Conservation (phyloP, 345 rosid genomes). For the Brassica incana region DNA sequence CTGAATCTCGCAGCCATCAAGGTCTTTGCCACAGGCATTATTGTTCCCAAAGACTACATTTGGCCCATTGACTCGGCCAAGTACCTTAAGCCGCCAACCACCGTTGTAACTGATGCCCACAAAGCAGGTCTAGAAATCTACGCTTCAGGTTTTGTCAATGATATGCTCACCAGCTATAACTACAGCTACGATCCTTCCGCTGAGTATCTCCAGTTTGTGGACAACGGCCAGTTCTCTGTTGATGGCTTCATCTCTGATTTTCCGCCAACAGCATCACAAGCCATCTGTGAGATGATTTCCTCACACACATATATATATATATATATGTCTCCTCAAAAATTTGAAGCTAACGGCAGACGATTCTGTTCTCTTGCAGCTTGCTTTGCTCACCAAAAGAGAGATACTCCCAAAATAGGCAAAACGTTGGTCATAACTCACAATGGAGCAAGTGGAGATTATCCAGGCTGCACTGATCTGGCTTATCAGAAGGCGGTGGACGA, state of each 20-base stretch:
- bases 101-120: constrained; percentile 79
- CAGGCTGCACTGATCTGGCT: constrained; percentile 83
- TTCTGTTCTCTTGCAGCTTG: constrained; percentile 55
- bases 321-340: not conserved
- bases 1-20: constrained; percentile 57
- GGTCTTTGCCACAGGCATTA: constrained; percentile 68
- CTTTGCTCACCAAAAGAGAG: constrained; percentile 42
- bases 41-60: constrained; percentile 78
- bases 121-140: constrained; percentile 66
- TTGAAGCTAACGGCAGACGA: constrained; percentile 6
- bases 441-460: constrained; percentile 84
- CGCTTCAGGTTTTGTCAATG: constrained; percentile 83
- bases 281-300: constrained; percentile 54
- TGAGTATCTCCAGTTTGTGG: constrained; percentile 70
- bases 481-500: constrained; percentile 74
- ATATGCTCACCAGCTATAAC: constrained; percentile 48
- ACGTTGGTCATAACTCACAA: constrained; percentile 67
- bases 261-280: constrained; percentile 71
- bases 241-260: constrained; percentile 88
- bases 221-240: constrained; percentile 58
- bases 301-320: not conserved
- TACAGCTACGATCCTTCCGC: constrained; percentile 69
- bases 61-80: constrained; percentile 53
- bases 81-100: constrained; percentile 58
- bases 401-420: constrained; percentile 39